phyloP scores from a whole-genome alignment of 805 yeast species.

The Monosporozyma solicola region DNA sequence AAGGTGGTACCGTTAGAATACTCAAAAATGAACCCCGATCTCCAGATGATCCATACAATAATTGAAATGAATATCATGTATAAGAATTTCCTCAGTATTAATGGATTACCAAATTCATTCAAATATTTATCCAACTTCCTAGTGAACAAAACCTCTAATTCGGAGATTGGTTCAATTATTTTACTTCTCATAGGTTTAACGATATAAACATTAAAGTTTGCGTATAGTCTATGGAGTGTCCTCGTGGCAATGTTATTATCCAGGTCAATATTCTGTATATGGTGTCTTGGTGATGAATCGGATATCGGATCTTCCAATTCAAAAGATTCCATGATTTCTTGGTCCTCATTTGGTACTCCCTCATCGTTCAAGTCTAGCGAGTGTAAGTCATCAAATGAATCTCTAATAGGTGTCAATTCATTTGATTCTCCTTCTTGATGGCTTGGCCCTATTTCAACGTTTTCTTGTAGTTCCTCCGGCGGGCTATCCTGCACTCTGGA shows the following conservation, averaged over 20 bases:
- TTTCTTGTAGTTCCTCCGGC: not conserved
- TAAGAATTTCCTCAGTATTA: conserved; percentile 63
- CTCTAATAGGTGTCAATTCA: not conserved
- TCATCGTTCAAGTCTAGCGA: conserved; percentile 11
- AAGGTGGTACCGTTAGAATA: conserved; percentile 42
- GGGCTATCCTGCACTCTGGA: not conserved
- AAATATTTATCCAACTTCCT: conserved; percentile 44
- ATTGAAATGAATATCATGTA: conserved; percentile 55
- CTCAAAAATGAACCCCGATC: conserved; percentile 37
- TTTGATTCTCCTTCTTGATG: not conserved
- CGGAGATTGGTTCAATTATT: conserved; percentile 30
- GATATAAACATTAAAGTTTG: not conserved
- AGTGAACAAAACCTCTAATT: conserved; percentile 7
- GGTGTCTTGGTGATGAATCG: conserved; percentile 3
- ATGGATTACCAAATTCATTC: conserved; percentile 68
- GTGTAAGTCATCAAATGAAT: not conserved
- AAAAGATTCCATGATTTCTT: not conserved
- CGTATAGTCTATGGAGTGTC: not conserved
- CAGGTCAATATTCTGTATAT: conserved; percentile 4
- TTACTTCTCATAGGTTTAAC: conserved; percentile 10
- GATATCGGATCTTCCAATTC: conserved; percentile 6
- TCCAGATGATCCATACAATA: conserved; percentile 44
- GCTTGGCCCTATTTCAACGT: not conserved
- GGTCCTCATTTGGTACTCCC: conserved; percentile 56
- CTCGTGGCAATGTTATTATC: conserved; percentile 8